Evolutionary conservation across 179 eudicot species (phyloP), one percentile per base, ranked within the genome.

Genomic region (Amaranthus tricolor): DNA sequence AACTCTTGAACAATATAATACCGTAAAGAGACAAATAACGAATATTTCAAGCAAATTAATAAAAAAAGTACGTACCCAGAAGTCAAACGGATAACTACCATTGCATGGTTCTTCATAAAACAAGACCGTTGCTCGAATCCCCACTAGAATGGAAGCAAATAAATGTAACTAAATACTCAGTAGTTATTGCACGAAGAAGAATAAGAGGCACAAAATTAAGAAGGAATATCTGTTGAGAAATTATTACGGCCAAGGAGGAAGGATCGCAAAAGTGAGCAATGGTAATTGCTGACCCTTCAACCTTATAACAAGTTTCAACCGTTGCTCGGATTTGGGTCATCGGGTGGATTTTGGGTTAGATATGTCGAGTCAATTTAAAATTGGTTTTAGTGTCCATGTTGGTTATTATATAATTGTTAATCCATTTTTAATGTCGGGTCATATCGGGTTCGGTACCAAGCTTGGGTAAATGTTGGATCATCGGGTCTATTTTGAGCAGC

Each of bases 111-210:
- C 85, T 85, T 85, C 82, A 83, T 80, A 68, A 80, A 85, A 50
- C 88, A 85, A 47, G 88, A 76, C 24, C 71, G 84, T 48, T 82
- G 81, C 84, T 80, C 66, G 81, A 85, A 83, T 74, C 86, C 88
- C 88, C 88, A 85, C 88, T 85, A 66, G 49, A 73, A 44, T 64
- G 10, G 17, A 10, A 45, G 10, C 72, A 47, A 76, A 61, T 19
- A 50, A 43, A 71, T 13, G 44, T 66, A 51, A 75, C 71, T 15
- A 71, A 31, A 5, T 56, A 47, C 48, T 63, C 31, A 9, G 10
- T 40, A 15, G 9, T 63, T 19, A 24, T 7, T 31, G 40, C 40
- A 31, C 2, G 40, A n/a, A 14, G 13, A 15, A 3, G n/a, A 73
- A 62, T 5, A 64, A 11, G n/a, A n/a, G 5, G 40, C 11, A 40